Conservation (phyloP, 306 rosid species). For the Dalbergia oliveri region DNA sequence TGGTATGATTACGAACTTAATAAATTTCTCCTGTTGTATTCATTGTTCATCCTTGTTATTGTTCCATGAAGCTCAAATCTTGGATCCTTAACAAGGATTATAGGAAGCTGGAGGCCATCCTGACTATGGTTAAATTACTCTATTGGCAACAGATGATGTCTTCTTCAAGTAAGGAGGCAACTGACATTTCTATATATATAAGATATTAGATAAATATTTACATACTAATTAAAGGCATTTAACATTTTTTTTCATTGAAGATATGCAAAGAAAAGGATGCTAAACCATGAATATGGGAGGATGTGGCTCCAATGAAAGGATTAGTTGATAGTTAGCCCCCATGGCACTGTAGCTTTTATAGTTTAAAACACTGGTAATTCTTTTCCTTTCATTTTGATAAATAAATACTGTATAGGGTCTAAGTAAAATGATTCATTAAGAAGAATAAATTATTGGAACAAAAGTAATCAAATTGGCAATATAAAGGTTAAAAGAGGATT, state of each 20-base stretch:
- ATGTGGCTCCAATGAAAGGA: slow-evolving; percentile 86
- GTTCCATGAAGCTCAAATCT: slow-evolving; percentile 57
- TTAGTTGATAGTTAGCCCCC: slow-evolving; percentile 48
- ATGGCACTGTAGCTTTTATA: not conserved
- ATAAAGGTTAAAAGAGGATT: too few relatives aligned
- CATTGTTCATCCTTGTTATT: not conserved
- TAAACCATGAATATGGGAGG: slow-evolving; percentile 93
- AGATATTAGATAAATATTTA: too few relatives aligned
- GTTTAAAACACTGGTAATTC: not conserved
- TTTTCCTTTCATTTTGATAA: too few relatives aligned
- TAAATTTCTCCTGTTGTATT: not conserved
- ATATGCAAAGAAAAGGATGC: slow-evolving; percentile 91
- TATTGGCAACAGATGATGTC: slow-evolving; percentile 79
- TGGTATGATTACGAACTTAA: not conserved
- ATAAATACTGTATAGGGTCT: too few relatives aligned
- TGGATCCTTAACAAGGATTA: slow-evolving; percentile 77
- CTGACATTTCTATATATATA: too few relatives aligned
- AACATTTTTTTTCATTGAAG: slow-evolving; percentile 50
- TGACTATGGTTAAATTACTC: slow-evolving; percentile 74
- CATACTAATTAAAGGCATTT: too few relatives aligned
- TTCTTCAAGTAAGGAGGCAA: slow-evolving; percentile 73
- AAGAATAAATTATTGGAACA: too few relatives aligned
- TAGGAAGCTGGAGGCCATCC: slow-evolving; percentile 97
- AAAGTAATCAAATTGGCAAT: too few relatives aligned
- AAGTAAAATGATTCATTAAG: too few relatives aligned